These are phyloP conservation scores for Roridomyces roridus DNA, from an alignment of 768 basidiomycete genomes.

Conservation along the genomic window DNA sequence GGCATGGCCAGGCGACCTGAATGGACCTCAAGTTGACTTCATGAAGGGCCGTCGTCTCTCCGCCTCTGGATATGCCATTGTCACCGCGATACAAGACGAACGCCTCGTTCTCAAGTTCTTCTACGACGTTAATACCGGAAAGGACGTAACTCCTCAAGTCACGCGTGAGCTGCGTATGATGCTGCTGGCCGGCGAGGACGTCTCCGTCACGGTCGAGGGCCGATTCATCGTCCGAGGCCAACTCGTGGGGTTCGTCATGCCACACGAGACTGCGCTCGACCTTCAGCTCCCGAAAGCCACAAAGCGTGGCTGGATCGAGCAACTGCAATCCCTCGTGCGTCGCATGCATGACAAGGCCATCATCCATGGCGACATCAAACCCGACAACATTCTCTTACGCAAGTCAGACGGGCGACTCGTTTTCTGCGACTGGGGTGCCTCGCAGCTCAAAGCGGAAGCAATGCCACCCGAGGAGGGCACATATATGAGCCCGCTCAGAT, in stretches of 20 bases:
- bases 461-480: slow-evolving; percentile 1
- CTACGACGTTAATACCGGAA: background rate
- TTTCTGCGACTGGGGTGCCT: slow-evolving; percentile 20
- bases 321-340: background rate
- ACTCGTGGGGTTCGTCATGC: background rate
- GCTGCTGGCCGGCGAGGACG: slow-evolving; percentile 5
- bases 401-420: slow-evolving; percentile 16
- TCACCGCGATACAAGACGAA: background rate
- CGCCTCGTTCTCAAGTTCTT: background rate
- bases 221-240: slow-evolving; percentile 28
- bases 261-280: slow-evolving; percentile 2
- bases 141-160: background rate
- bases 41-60: background rate
- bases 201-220: slow-evolving; percentile 18
- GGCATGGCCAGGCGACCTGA: slow-evolving; percentile 1
- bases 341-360: slow-evolving; percentile 26
- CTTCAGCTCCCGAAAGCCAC: background rate
- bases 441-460: slow-evolving; percentile 14
- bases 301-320: background rate
- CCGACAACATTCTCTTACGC: slow-evolving; percentile 24
- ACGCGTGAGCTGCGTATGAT: slow-evolving; percentile 6
- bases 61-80: background rate
- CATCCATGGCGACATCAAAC: slow-evolving; percentile 31
- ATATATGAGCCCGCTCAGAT: slow-evolving; percentile 14
- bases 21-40: background rate